Base-by-base conservation (phyloP, 805 yeast species). In the Scheffersomyces amazonensis region DNA sequence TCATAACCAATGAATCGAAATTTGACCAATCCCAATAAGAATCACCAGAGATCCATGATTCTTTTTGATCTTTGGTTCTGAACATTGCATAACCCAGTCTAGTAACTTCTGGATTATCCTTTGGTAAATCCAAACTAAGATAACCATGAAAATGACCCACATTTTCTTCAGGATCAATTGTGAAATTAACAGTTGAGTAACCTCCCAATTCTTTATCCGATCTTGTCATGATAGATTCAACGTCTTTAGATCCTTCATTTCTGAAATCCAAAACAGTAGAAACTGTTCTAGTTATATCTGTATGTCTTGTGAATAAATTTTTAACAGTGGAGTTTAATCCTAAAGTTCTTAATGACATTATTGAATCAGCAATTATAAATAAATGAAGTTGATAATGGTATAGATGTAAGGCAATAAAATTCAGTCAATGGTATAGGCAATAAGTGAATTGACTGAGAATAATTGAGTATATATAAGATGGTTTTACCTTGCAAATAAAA, bases 71-170 rank as follows among this genome's bases (percentile, higher is more conserved):
- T 47, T 68, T 74, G 0, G 95, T 87, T 44, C 95, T 73, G 62
- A 84, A 86, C 95, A 87, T 86, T 25, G 95, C 87, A 66, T 79
- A 79, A 5, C 96, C 96, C 15, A 83, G 75, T 43, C 80, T 68
- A 13, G 75, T 71, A 16, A 85, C 75, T 35, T 80, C 81, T 1
- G 87, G 86, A 35, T 79, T 69, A 44, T 76, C 75, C 37, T 74
- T 70, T 16, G 71, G 93, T 24, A 84, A 72, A 46, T 83, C 86
- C 42, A 82, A 72, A 54, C 78, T 79, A 62, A 87, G 83, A 42
- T 76, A 73, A 1, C 83, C 95, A 42, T 69, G 70, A 50, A 69
- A 49, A 60, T 47, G 67, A 48, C 52, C 76, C 43, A 49, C 62
- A 44, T 43, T 58, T 42, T 51, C 40, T 34, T 43, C 49, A n/a